A percentile compares a stretch with the other conserved stretches of the same genome.
Conservation (phyloP, 2,329 filamentous ascomycete species). For the Cytospora leucostoma region DNA sequence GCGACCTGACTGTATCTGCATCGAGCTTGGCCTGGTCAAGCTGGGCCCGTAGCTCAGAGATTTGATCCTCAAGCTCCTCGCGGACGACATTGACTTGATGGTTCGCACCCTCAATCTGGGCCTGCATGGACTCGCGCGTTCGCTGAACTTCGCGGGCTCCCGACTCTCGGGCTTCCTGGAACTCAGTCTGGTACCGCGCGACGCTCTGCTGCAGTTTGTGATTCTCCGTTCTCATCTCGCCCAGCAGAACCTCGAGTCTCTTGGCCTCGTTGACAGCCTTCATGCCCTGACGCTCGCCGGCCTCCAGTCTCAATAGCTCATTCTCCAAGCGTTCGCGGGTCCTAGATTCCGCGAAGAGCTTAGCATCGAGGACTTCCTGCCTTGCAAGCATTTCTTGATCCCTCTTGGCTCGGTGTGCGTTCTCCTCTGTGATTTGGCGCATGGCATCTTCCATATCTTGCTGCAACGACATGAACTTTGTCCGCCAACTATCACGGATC, state of each 20-base stretch:
- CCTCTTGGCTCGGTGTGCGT: constrained; percentile 74
- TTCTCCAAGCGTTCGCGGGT: constrained; percentile 67
- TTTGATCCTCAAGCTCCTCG: constrained; percentile 78
- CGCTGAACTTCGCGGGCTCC: constrained; percentile 80
- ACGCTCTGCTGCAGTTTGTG: constrained; percentile 70
- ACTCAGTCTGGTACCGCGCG: constrained; percentile 75
- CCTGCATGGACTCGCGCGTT: constrained; percentile 75
- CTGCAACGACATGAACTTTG: constrained; percentile 82
- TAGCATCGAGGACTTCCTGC: constrained; percentile 76
- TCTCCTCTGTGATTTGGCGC: constrained; percentile 79
- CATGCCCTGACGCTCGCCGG: constrained; percentile 65
- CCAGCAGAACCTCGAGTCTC: constrained; percentile 57
- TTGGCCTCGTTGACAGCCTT: constrained; percentile 63
- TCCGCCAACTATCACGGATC: constrained; percentile 79
- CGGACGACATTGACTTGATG: constrained; percentile 83
- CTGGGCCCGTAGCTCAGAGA: constrained; percentile 70
- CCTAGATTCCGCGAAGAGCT: constrained; percentile 72
- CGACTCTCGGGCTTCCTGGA: constrained; percentile 79
- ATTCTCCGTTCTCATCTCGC: constrained; percentile 66
- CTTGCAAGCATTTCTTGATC: constrained; percentile 78
- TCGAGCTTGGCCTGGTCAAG: constrained; percentile 78
- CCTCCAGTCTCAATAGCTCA: constrained; percentile 66
- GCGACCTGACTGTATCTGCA: constrained; percentile 76
- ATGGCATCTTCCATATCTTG: constrained; percentile 81
- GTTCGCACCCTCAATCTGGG: constrained; percentile 80